Conservation (phyloP, 345 rosid species). For the Draba incana region DNA sequence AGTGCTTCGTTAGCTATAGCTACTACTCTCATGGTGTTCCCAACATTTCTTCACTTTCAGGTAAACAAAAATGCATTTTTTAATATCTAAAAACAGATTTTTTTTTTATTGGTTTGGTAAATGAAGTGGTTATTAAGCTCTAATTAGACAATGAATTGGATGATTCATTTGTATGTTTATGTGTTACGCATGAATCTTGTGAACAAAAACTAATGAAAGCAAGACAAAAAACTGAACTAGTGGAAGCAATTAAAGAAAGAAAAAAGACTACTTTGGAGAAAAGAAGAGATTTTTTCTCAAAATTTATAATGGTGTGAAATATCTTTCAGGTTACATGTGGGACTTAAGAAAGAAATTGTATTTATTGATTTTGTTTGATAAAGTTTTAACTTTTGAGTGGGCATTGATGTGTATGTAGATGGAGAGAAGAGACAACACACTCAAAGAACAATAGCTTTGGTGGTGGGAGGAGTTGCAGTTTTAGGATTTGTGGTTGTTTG, state of each 20-base stretch:
- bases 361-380: not conserved
- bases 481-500: conserved; percentile 64
- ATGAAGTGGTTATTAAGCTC: not conserved
- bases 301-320: conserved; percentile 18
- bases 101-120: not conserved
- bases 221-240: not conserved
- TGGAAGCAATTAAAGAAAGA: conserved; percentile 13
- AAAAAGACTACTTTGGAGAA: conserved; percentile 12
- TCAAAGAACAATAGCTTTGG: conserved; percentile 79
- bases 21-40: conserved; percentile 85
- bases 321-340: conserved; percentile 16
- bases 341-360: not conserved
- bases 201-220: conserved; percentile 12
- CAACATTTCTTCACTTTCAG: conserved; percentile 47
- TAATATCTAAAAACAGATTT: not conserved
- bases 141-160: not conserved
- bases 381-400: not conserved
- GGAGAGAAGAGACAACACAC: conserved; percentile 55
- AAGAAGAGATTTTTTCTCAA: not conserved
- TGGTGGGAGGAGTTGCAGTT: conserved; percentile 80
- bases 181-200: conserved; percentile 18
- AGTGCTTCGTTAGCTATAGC: conserved; percentile 80
- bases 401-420: conserved; percentile 32
- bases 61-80: conserved; percentile 23
- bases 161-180: not conserved